Evolutionary conservation across 2,329 filamentous ascomycete genomes (phyloP).

Genomic region (Calonectria pseudoreteaudii): DNA sequence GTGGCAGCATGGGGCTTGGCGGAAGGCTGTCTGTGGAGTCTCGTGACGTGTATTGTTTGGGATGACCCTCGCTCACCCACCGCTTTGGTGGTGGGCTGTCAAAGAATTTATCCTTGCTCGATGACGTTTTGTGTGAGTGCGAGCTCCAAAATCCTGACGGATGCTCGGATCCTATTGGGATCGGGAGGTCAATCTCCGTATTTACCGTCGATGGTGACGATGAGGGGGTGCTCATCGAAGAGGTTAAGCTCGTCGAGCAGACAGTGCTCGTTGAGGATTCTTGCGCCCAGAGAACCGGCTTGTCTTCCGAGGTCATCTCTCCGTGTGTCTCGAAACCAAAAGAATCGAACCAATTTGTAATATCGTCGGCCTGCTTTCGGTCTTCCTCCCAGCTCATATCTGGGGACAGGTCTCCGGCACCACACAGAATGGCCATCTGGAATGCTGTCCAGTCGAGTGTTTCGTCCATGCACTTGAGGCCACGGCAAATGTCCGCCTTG

Average conservation of each 20-base stretch:
- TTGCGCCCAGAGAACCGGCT: slow-evolving; percentile 31
- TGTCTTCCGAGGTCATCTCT: slow-evolving; percentile 48
- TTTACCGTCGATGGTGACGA: slow-evolving; percentile 45
- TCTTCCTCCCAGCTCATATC: slow-evolving; percentile 60
- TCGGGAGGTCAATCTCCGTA: slow-evolving; percentile 51
- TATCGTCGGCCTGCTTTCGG: slow-evolving; percentile 54
- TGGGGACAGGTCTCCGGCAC: slow-evolving; percentile 63
- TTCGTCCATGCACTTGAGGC: slow-evolving; percentile 56
- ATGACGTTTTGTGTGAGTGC: slow-evolving; percentile 29
- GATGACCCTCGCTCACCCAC: slow-evolving; percentile 52
- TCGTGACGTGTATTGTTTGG: slow-evolving; percentile 45
- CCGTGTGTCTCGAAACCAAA: slow-evolving; percentile 61
- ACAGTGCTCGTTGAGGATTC: slow-evolving; percentile 39
- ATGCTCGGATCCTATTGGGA: slow-evolving; percentile 51
- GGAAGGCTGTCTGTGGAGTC: slow-evolving; percentile 55
- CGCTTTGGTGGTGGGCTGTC: slow-evolving; percentile 46
- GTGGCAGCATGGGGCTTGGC: slow-evolving; percentile 62
- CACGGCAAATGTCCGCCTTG: slow-evolving; percentile 55
- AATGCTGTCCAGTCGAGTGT: slow-evolving; percentile 73
- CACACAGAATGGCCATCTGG: slow-evolving; percentile 73
- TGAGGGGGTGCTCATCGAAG: slow-evolving; percentile 28
- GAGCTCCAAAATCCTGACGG: slow-evolving; percentile 50
- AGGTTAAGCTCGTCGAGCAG: slow-evolving; percentile 43
- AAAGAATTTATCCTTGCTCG: slow-evolving; percentile 50
- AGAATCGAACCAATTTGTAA: slow-evolving; percentile 63